These are phyloP conservation scores for Naegleria fowleri DNA, from an alignment of 208 protist genomes.

Conservation along the genomic window DNA sequence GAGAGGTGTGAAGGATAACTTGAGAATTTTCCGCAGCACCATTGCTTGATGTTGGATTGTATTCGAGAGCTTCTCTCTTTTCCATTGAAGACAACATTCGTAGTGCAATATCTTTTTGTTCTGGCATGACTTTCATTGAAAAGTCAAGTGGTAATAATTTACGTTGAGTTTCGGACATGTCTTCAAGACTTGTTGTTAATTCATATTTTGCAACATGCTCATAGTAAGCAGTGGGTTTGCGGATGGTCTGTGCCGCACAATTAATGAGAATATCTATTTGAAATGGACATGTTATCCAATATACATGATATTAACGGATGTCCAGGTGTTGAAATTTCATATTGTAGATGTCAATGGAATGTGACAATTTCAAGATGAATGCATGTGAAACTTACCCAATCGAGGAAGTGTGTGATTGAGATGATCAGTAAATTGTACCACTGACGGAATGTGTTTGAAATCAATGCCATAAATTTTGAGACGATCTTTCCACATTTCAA, in stretches of 20 bases:
- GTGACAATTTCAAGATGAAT: too few species aligned
- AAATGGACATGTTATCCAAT: too few species aligned
- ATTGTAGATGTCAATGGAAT: too few species aligned
- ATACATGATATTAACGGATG: too few species aligned
- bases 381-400: not conserved
- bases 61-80: not conserved
- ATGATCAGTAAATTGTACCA: slow-evolving; percentile 45
- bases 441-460: slow-evolving; percentile 49
- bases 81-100: not conserved
- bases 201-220: slow-evolving; percentile 66
- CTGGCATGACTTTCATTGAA: not conserved
- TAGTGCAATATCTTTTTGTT: not conserved
- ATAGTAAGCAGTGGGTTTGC: slow-evolving; percentile 82
- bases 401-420: not conserved
- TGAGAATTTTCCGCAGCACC: not conserved
- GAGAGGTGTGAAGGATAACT: not conserved
- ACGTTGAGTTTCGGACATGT: not conserved
- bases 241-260: slow-evolving; percentile 93
- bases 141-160: not conserved
- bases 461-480: slow-evolving; percentile 60
- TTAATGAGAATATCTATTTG: slow-evolving; percentile 83
- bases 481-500: slow-evolving; percentile 43
- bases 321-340: too few species aligned
- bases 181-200: slow-evolving; percentile 42
- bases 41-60: not conserved